phyloP scores from a whole-genome alignment of 2,329 filamentous ascomycete genomes.

The Paracoccidioides brasiliensis region DNA sequence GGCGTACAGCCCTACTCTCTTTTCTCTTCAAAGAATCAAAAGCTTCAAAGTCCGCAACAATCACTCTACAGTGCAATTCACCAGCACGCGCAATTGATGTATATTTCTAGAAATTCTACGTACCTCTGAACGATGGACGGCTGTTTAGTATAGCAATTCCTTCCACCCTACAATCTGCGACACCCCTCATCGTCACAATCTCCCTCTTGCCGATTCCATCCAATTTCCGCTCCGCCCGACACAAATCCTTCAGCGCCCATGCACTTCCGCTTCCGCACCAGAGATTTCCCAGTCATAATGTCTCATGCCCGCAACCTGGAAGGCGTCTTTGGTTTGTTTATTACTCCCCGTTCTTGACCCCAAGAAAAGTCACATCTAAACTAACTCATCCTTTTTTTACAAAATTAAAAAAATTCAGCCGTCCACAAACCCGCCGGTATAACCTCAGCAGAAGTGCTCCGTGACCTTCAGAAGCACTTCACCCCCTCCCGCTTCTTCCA shows the following conservation, averaged over 20 bases:
- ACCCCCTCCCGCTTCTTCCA: conserved; percentile 67
- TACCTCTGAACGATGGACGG: neutral
- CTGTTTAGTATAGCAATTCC: neutral
- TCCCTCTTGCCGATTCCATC: neutral
- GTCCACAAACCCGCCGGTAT: conserved; percentile 84
- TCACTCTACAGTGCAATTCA: neutral
- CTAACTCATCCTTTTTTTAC: neutral
- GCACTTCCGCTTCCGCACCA: conserved; percentile 18
- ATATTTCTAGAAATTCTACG: neutral
- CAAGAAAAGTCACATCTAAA: conserved; percentile 4
- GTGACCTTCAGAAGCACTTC: conserved; percentile 74
- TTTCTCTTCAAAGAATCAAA: neutral
- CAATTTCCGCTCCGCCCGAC: neutral
- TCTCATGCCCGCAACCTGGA: conserved; percentile 42
- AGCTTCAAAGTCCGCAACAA: neutral
- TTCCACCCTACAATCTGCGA: neutral
- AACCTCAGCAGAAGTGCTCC: conserved; percentile 81
- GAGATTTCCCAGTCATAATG: conserved; percentile 25
- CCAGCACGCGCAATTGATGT: neutral
- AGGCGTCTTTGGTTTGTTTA: conserved; percentile 46
- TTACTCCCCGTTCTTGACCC: conserved; percentile 8
- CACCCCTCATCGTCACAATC: neutral
- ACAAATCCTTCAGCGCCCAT: conserved; percentile 11
- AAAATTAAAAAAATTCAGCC: conserved; percentile 39
- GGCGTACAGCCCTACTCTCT: neutral